Percentiles rank a stretch among this genome's conserved stretches.
Conservation (phyloP, 1,284 basidiomycete species). For the Fereydounia khargensis region DNA sequence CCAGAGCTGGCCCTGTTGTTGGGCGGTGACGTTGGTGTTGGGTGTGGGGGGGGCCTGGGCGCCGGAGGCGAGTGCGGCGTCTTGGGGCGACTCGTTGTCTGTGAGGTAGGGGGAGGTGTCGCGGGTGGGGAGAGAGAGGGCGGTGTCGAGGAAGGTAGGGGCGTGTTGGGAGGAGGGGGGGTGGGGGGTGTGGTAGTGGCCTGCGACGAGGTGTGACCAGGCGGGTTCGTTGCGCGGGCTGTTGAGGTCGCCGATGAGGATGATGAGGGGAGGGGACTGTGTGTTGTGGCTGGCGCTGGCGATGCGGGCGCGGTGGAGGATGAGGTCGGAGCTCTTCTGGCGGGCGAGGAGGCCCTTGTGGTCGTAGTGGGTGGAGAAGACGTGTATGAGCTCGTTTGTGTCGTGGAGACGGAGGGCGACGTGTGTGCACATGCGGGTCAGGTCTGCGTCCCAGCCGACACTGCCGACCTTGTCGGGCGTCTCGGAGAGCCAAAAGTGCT, state of each 20-base stretch:
- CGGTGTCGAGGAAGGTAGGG: constrained; percentile 24
- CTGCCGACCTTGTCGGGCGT: constrained; percentile 21
- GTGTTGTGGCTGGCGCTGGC: constrained; percentile 13
- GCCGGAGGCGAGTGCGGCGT: constrained; percentile 12
- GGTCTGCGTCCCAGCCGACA: constrained; percentile 41
- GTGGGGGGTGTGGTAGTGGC: constrained; percentile 11
- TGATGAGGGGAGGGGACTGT: constrained; percentile 30
- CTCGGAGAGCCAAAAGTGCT: constrained; percentile 40
- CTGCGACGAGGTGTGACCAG: constrained; percentile 33
- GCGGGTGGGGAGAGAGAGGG: constrained; percentile 19
- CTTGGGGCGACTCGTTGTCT: constrained; percentile 19
- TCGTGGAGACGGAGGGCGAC: constrained; percentile 18
- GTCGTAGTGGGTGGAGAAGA: constrained; percentile 45
- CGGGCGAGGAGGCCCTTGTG: constrained; percentile 33
- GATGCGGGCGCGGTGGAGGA: constrained; percentile 17
- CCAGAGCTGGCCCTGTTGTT: constrained; percentile 5
- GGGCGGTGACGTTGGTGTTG: not conserved
- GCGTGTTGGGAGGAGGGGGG: not conserved
- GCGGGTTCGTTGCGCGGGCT: constrained; percentile 28
- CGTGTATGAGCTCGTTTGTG: constrained; percentile 28
- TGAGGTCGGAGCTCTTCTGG: constrained; percentile 23
- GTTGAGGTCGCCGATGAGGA: constrained; percentile 42
- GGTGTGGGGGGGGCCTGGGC: not conserved
- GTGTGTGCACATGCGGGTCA: constrained; percentile 45
- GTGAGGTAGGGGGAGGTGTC: constrained; percentile 14